phyloP scores from a whole-genome alignment of 306 rosid species.

The Quercus bicolor region DNA sequence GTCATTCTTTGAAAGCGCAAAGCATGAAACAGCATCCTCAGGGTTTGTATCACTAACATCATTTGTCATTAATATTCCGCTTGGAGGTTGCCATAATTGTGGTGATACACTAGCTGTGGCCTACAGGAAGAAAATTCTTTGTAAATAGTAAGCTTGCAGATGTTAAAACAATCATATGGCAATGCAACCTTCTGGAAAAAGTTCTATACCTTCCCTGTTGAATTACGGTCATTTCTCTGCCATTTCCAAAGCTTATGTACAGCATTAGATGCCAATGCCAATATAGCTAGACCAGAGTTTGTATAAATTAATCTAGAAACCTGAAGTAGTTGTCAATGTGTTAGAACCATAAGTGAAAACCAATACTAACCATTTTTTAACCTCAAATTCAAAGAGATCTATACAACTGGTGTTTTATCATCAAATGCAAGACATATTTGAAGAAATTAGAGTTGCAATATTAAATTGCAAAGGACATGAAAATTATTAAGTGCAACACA shows the following conservation, averaged over 20 bases:
- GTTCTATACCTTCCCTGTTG: conserved; percentile 53
- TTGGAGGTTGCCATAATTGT: conserved; percentile 94
- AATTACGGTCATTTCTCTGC: conserved; percentile 82
- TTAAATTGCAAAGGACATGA: neutral
- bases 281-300: conserved; percentile 82
- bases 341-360: conserved; percentile 20
- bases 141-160: conserved; percentile 31
- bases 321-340: conserved; percentile 44
- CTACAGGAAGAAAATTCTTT: conserved; percentile 38
- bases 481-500: neutral
- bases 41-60: conserved; percentile 88
- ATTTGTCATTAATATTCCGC: conserved; percentile 98
- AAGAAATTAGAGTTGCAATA: neutral
- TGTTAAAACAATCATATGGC: conserved; percentile 19
- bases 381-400: conserved; percentile 7
- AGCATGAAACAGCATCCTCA: conserved; percentile 94
- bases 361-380: neutral
- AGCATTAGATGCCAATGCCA: conserved; percentile 97
- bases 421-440: neutral
- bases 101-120: conserved; percentile 74
- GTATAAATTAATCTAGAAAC: conserved; percentile 94
- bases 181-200: conserved; percentile 17
- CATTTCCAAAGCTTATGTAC: conserved; percentile 99
- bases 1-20: conserved; percentile 97
- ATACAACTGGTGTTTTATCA: neutral